phyloP scores from a whole-genome alignment of 345 rosid genomes.

The Brassica juncea region DNA sequence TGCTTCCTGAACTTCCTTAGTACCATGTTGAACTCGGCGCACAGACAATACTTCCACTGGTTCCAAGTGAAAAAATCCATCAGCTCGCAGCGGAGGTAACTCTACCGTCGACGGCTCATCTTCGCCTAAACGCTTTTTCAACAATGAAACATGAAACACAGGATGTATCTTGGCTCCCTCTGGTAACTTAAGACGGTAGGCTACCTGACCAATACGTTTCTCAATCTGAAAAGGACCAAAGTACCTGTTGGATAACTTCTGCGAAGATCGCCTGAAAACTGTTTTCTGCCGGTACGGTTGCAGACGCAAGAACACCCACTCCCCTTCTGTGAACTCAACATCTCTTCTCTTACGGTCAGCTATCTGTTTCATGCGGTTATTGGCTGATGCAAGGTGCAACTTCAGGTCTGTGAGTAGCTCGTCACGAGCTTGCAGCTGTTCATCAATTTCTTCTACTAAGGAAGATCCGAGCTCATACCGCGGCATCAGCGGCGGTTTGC shows the following conservation, averaged over 20 bases:
- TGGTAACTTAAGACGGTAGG: neutral
- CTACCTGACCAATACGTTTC: neutral
- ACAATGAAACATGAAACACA: neutral
- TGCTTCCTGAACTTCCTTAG: neutral
- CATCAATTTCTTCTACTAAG: neutral
- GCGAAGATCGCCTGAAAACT: neutral
- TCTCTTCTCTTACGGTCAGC: neutral
- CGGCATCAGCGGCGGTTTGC: neutral
- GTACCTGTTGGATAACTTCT: neutral
- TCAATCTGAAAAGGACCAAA: neutral
- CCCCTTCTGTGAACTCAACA: neutral
- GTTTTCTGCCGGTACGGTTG: neutral
- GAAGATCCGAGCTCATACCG: neutral
- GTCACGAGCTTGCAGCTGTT: neutral
- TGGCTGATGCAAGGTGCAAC: neutral
- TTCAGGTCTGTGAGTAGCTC: neutral
- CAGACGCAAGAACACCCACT: neutral
- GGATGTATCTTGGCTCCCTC: neutral
- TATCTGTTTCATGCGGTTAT: slow-evolving; percentile 6
- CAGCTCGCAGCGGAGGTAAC: neutral
- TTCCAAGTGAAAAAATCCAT: neutral
- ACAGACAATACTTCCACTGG: neutral
- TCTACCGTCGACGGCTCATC: neutral
- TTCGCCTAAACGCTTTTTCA: neutral
- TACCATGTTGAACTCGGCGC: neutral